A percentile compares a stretch with the other conserved stretches of the same genome.
phyloP scores from a whole-genome alignment of 352 stramenopile species.

The Globisporangium splendens region DNA sequence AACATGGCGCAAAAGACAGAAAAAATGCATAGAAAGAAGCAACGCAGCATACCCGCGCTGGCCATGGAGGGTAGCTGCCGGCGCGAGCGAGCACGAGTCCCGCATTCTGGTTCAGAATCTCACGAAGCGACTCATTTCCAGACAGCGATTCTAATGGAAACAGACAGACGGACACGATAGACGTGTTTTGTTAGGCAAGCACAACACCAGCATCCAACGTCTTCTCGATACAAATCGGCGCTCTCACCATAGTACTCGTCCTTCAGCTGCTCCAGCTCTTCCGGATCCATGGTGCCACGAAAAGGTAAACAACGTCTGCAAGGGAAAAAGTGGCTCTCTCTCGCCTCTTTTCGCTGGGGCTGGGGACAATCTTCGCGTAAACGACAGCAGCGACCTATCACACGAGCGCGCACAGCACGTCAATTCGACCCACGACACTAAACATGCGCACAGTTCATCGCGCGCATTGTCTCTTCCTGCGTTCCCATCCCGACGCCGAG shows the following conservation, averaged over 20 bases:
- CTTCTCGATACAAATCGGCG: background rate
- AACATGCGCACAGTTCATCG: too few relatives aligned
- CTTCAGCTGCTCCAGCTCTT: slow-evolving; percentile 38
- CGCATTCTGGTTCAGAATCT: slow-evolving; percentile 71
- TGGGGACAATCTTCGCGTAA: too few relatives aligned
- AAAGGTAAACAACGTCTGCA: too few relatives aligned
- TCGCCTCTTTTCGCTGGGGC: too few relatives aligned
- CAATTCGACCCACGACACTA: too few relatives aligned
- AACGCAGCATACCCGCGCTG: slow-evolving; percentile 50
- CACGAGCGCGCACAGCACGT: too few relatives aligned
- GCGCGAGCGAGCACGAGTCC: slow-evolving; percentile 77
- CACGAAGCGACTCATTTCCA: slow-evolving; percentile 54
- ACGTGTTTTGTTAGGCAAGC: background rate
- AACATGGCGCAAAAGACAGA: background rate
- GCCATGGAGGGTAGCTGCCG: slow-evolving; percentile 80
- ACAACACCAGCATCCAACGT: background rate
- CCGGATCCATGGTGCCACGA: slow-evolving; percentile 24
- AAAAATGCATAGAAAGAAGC: slow-evolving; percentile 2
- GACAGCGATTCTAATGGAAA: slow-evolving; percentile 50
- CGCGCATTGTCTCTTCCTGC: too few relatives aligned
- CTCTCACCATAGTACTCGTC: slow-evolving; percentile 51
- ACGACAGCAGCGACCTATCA: too few relatives aligned
- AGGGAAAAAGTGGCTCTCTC: too few relatives aligned
- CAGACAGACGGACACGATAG: background rate
- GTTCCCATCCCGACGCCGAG: too few relatives aligned